phyloP scores from a whole-genome alignment of 2,329 filamentous ascomycete genomes.

The Calonectria naviculata region DNA sequence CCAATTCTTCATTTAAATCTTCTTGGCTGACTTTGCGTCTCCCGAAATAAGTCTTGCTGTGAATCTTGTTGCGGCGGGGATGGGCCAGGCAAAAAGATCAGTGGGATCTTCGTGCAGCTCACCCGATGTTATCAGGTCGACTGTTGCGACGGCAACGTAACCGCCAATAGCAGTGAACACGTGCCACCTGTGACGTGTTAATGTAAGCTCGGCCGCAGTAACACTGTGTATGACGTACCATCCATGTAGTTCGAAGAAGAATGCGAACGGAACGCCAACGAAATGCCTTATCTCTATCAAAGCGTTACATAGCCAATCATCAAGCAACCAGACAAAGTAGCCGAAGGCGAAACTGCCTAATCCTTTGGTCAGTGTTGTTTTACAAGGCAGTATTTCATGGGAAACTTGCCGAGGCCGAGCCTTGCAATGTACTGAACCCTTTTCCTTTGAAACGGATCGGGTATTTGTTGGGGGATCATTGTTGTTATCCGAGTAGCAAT shows the following conservation, averaged over 20 bases:
- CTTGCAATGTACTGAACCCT: slow-evolving; percentile 30
- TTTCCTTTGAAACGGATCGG: slow-evolving; percentile 36
- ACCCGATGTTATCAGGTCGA: slow-evolving; percentile 50
- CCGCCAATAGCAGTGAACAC: slow-evolving; percentile 54
- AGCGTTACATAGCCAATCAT: slow-evolving; percentile 46
- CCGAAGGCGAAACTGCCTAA: slow-evolving; percentile 50
- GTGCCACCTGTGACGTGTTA: slow-evolving; percentile 50
- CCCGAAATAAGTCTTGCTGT: slow-evolving; percentile 24
- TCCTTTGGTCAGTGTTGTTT: not conserved
- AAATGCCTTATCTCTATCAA: slow-evolving; percentile 41
- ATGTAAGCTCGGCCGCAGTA: not conserved
- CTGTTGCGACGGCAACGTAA: slow-evolving; percentile 50
- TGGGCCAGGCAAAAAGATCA: slow-evolving; percentile 48
- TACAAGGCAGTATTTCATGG: fast-evolving
- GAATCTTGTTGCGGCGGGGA: slow-evolving; percentile 35
- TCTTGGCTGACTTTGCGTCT: not conserved
- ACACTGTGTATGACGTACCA: slow-evolving; percentile 46
- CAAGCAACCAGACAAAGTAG: slow-evolving; percentile 53
- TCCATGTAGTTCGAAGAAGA: slow-evolving; percentile 53
- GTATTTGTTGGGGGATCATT: slow-evolving; percentile 47
- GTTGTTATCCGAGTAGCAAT: slow-evolving; percentile 45
- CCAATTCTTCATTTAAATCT: not conserved
- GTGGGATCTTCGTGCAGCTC: slow-evolving; percentile 45
- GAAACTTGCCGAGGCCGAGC: slow-evolving; percentile 31
- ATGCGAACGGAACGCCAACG: slow-evolving; percentile 50